These are phyloP conservation scores for Cercospora canescens DNA, from an alignment of 2,329 filamentous ascomycete genomes.

Conservation along the genomic window DNA sequence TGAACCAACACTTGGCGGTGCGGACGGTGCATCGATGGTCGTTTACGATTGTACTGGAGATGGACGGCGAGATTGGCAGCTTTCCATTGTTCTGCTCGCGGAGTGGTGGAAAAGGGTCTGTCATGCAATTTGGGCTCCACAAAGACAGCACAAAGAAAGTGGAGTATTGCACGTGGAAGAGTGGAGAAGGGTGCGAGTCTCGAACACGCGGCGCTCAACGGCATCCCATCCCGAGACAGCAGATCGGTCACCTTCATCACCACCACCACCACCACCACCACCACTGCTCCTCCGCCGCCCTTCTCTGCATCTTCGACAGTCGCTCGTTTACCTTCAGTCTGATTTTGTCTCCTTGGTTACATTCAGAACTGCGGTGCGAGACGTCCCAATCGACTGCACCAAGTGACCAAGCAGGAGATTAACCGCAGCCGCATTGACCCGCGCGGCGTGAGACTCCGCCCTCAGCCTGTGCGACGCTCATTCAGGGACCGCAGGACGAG, in stretches of 20 bases:
- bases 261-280: background rate
- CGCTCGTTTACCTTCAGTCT: constrained; percentile 6
- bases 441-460: background rate
- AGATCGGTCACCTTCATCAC: background rate
- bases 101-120: background rate
- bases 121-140: background rate
- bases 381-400: background rate
- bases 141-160: background rate
- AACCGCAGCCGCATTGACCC: constrained; percentile 1
- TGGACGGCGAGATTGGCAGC: background rate
- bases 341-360: background rate
- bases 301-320: background rate
- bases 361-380: background rate
- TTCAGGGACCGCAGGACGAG: background rate
- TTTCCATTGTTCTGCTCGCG: background rate
- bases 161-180: background rate
- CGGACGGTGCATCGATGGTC: background rate
- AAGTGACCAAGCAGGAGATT: background rate
- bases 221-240: background rate
- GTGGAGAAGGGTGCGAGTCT: background rate
- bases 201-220: constrained; percentile 1
- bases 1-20: background rate
- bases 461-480: background rate
- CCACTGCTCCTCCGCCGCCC: background rate
- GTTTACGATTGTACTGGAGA: background rate